Evolutionary conservation across 805 yeast genomes (phyloP).

Genomic region (Metschnikowia matae): DNA sequence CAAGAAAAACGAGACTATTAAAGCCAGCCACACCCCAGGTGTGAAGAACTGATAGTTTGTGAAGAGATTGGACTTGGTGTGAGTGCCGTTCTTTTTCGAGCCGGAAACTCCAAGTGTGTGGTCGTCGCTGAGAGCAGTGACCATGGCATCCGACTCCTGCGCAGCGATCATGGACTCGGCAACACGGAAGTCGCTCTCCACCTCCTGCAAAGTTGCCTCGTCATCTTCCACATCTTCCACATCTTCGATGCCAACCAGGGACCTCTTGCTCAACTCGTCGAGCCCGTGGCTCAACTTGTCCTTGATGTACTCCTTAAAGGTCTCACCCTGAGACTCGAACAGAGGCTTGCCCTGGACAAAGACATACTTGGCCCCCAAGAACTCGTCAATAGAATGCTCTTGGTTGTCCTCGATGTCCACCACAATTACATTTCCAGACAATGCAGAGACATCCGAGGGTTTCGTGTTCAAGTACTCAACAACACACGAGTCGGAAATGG

Average conservation of each 20-base stretch:
- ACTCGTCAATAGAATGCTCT: constrained; percentile 19
- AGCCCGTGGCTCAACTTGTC: constrained; percentile 23
- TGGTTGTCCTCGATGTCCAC: constrained; percentile 24
- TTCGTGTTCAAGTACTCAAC: constrained; percentile 10
- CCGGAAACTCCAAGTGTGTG: constrained; percentile 1
- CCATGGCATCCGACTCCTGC: constrained; percentile 22
- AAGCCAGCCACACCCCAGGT: constrained; percentile 75
- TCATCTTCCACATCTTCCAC: constrained; percentile 3
- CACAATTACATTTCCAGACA: constrained; percentile 16
- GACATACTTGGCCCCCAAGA: constrained; percentile 12
- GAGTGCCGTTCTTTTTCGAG: constrained; percentile 4
- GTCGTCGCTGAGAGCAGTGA: constrained; percentile 21
- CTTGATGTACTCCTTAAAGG: constrained; percentile 22
- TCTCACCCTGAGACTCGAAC: constrained; percentile 21
- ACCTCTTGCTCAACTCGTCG: constrained; percentile 19
- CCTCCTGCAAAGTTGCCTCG: constrained; percentile 11
- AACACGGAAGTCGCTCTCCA: constrained; percentile 30
- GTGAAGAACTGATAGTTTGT: constrained; percentile 67
- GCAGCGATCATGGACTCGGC: constrained; percentile 31
- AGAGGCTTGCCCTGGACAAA: constrained; percentile 32
- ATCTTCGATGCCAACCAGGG: constrained; percentile 6
- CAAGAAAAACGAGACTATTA: constrained; percentile 61
- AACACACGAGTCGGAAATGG: constrained; percentile 11
- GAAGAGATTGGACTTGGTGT: constrained; percentile 43
- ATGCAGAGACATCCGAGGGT: constrained; percentile 1